A percentile compares a stretch with the other conserved stretches of the same genome.
These are phyloP conservation scores for Kwoniella mangroviensis DNA, from an alignment of 768 basidiomycete species.

Conservation along the genomic window DNA sequence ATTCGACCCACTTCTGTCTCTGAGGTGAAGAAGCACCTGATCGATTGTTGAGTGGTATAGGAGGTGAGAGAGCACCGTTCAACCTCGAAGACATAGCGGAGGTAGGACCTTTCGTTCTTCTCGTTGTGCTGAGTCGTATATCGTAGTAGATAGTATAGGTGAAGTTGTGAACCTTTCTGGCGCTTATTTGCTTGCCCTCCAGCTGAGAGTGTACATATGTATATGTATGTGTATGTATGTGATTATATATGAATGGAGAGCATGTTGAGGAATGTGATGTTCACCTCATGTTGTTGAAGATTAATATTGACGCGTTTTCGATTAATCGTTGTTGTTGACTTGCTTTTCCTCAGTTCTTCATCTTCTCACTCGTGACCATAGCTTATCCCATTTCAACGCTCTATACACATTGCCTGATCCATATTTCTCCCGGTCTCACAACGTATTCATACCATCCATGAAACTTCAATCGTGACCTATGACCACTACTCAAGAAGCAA, in stretches of 20 bases:
- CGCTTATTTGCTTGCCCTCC: too few species aligned
- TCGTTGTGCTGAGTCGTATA: too few species aligned
- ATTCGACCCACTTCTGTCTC: constrained; percentile 14
- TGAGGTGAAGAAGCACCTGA: constrained; percentile 27
- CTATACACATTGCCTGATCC: neutral
- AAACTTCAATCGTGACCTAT: neutral
- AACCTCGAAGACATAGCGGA: constrained; percentile 22
- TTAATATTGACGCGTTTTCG: neutral
- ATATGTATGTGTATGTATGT: too few species aligned
- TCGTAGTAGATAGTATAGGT: too few species aligned
- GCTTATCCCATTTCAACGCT: neutral
- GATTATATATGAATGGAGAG: neutral
- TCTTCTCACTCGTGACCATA: neutral
- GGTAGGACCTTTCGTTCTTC: too few species aligned
- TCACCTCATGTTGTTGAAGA: neutral
- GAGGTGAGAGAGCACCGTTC: constrained; percentile 24
- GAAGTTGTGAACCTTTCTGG: too few species aligned
- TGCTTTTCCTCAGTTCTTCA: neutral
- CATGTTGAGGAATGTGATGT: neutral
- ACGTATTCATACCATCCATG: neutral
- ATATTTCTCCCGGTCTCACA: neutral
- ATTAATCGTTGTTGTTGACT: neutral
- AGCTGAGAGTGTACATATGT: too few species aligned
- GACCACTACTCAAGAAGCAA: neutral
- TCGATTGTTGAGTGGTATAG: constrained; percentile 12